A percentile compares a stretch with the other conserved stretches of the same genome.
phyloP scores from a whole-genome alignment of 1,284 basidiomycete genomes.

The Ganoderma meredithae region DNA sequence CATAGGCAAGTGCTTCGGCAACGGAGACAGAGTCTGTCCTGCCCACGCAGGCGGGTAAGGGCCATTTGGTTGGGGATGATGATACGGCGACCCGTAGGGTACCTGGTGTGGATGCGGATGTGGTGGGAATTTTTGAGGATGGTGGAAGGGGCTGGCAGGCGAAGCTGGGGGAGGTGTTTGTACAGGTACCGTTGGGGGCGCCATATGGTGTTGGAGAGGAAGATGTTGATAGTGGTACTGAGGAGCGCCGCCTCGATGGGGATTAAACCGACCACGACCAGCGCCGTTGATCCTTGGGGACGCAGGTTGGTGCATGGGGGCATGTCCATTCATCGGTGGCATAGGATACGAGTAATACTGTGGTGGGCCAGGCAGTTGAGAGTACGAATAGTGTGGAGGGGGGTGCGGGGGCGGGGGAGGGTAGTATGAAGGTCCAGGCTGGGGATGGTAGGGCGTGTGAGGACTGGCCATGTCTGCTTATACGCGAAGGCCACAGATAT shows the following conservation, averaged over 20 bases:
- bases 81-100: slow-evolving; percentile 41
- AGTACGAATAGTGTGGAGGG: slow-evolving; percentile 37
- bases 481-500: slow-evolving; percentile 1
- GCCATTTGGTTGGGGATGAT: slow-evolving; percentile 39
- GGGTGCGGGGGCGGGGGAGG: slow-evolving; percentile 33
- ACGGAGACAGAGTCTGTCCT: slow-evolving; percentile 42
- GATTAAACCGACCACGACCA: slow-evolving; percentile 39
- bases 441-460: slow-evolving; percentile 42
- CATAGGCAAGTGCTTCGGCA: slow-evolving; percentile 49
- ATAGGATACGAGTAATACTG: slow-evolving; percentile 44
- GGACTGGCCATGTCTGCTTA: slow-evolving; percentile 42
- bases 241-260: slow-evolving; percentile 38
- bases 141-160: slow-evolving; percentile 39
- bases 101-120: slow-evolving; percentile 39
- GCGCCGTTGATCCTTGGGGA: slow-evolving; percentile 39
- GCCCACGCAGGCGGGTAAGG: slow-evolving; percentile 40
- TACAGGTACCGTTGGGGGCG: slow-evolving; percentile 34
- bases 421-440: slow-evolving; percentile 45
- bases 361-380: slow-evolving; percentile 34
- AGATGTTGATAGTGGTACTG: slow-evolving; percentile 37
- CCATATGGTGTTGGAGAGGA: slow-evolving; percentile 35
- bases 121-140: slow-evolving; percentile 41
- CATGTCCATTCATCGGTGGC: slow-evolving; percentile 41
- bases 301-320: slow-evolving; percentile 38
- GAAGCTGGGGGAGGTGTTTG: slow-evolving; percentile 37